Evolutionary conservation across 2,329 filamentous ascomycete genomes (phyloP).

Genomic region (Penicillium sclerotigenum): DNA sequence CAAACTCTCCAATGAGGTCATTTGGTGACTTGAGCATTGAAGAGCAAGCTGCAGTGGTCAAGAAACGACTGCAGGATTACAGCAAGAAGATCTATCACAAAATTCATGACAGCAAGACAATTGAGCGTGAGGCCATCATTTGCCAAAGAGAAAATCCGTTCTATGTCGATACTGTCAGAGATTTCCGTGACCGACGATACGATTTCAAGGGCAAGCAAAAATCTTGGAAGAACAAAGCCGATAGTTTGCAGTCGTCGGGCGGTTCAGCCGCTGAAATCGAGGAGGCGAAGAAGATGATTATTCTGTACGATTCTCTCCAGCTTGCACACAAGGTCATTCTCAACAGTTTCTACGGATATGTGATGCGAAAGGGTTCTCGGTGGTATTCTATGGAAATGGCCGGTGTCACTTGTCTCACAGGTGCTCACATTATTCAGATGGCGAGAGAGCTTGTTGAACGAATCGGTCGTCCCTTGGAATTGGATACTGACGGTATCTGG

Average conservation of each 20-base stretch:
- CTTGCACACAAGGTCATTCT: conserved; percentile 98
- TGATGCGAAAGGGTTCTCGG: conserved; percentile 97
- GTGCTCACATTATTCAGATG: conserved; percentile 94
- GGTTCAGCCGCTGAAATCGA: conserved; percentile 76
- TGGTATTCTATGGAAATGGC: conserved; percentile 99
- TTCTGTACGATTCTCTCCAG: conserved; percentile 92
- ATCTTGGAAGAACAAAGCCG: conserved; percentile 96
- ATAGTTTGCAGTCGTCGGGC: conserved; percentile 76
- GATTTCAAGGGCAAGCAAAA: conserved; percentile 99
- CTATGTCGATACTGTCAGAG: conserved; percentile 92
- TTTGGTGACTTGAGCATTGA: conserved; percentile 80
- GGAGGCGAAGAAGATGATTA: conserved; percentile 97
- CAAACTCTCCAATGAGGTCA: conserved; percentile 65
- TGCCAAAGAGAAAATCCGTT: conserved; percentile 98
- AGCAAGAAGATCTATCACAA: conserved; percentile 99
- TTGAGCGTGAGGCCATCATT: conserved; percentile 93
- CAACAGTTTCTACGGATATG: conserved; percentile 98
- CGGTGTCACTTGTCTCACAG: conserved; percentile 93
- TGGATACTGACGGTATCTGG: conserved; percentile 99
- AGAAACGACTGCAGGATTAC: conserved; percentile 86
- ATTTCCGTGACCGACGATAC: conserved; percentile 95
- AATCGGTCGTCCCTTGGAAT: conserved; percentile 84
- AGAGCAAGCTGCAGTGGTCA: conserved; percentile 75
- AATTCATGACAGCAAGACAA: conserved; percentile 90
- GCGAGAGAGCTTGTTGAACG: conserved; percentile 89